These are phyloP conservation scores for Colletotrichum liriopes DNA, from an alignment of 2,329 filamentous ascomycete genomes.

Conservation along the genomic window DNA sequence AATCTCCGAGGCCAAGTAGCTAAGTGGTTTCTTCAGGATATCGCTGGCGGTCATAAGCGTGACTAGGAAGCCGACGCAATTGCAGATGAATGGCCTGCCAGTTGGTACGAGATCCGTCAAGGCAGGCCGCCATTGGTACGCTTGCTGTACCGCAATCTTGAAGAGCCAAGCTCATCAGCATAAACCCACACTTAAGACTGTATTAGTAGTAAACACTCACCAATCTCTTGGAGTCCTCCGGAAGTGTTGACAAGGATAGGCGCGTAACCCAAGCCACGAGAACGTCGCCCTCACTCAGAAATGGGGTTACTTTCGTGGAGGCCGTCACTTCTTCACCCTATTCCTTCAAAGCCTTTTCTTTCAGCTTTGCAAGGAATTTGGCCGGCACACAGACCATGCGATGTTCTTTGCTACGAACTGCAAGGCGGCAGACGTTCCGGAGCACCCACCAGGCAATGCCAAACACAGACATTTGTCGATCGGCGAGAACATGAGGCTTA, in stretches of 20 bases:
- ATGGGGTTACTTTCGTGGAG: no score
- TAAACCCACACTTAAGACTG: no score
- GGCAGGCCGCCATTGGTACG: slow-evolving; percentile 9
- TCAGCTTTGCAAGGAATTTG: neutral
- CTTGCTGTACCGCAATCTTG: slow-evolving; percentile 8
- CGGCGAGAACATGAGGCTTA: neutral
- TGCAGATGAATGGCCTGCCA: neutral
- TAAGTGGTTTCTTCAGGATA: neutral
- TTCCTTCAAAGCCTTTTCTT: no score
- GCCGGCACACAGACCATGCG: slow-evolving; percentile 5
- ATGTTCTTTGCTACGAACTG: neutral
- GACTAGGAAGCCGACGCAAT: slow-evolving; percentile 9
- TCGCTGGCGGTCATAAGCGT: slow-evolving; percentile 1
- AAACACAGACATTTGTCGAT: neutral
- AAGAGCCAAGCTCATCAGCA: no score
- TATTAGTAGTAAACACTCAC: no score
- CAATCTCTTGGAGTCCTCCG: slow-evolving; percentile 34
- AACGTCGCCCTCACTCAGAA: slow-evolving; percentile 57
- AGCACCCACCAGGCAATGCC: neutral
- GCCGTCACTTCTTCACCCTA: no score
- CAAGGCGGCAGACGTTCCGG: slow-evolving; percentile 9
- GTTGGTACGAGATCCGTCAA: neutral
- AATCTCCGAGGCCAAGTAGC: slow-evolving; percentile 4
- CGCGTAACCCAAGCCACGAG: no score
- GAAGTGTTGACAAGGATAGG: slow-evolving; percentile 47